Base-by-base conservation (phyloP, 2,329 filamentous ascomycete genomes). In the Curvularia hawaiiensis region DNA sequence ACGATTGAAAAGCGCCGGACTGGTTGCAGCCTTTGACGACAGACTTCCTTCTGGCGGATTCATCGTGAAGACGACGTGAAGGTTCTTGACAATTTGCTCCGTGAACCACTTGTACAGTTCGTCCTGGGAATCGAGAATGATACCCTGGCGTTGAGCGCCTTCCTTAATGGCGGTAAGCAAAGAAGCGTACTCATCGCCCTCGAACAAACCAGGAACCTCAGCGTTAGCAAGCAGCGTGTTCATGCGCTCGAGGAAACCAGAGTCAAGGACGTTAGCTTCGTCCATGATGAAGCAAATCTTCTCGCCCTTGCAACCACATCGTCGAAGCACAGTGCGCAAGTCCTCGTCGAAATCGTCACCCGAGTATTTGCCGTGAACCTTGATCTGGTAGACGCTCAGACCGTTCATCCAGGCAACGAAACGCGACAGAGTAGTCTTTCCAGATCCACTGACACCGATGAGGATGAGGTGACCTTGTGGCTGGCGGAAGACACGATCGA, bases 221-320 rank as follows among this genome's bases (percentile, higher is more conserved):
- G 96, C 95, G 75, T 99, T 99, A 69, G 95, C 96, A 60, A 99
- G 88, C 50, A 99, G 80, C 0, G 95, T 99, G 76, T 99, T 99
- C 95, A 99, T 99, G 69, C 96, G 89, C 78, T 99, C 95, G 54
- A 99, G 79, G 87, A 99, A 99, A 52, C 95, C 95, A 43, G 95
- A 99, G 77, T 99, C 95, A 28, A 99, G 85, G 35, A 99, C 95
- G 70, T 99, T 99, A 10, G 94, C 90, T 80, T 99, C 95, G 75
- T 99, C 95, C 93, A 99, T 98, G 81, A 99, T 97, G 82, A 99
- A 99, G 80, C 96, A 99, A 48, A 99, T 96, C 83, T 98, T 98
- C 76, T 99, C 95, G 35, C 95, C 95, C 82, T 97, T 97, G 82
- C 94, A 98, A 62, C 95, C 95, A 68, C 92, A 96, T 56, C 95